phyloP scores from a whole-genome alignment of 2,329 filamentous ascomycete species.

The Lithohypha guttulata region DNA sequence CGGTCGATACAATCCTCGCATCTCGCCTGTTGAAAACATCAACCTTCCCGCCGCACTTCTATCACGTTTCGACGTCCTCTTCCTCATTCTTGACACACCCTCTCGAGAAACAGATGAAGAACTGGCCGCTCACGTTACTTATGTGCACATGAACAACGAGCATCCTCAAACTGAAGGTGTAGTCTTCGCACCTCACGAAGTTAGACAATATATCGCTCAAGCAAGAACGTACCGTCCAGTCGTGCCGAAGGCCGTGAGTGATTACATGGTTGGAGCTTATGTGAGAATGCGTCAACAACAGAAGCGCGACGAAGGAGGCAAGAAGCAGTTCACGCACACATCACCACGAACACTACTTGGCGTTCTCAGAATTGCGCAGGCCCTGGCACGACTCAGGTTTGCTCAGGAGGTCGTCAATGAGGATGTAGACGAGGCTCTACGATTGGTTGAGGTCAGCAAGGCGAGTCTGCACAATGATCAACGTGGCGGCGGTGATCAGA shows the following conservation, averaged over 20 bases:
- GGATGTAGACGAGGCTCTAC: constrained; percentile 89
- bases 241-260: constrained; percentile 73
- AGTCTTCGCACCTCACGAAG: constrained; percentile 86
- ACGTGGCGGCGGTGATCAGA: constrained; percentile 55
- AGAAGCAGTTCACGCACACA: constrained; percentile 88
- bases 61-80: constrained; percentile 93
- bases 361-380: constrained; percentile 84
- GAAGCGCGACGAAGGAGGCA: constrained; percentile 74
- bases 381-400: constrained; percentile 84
- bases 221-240: constrained; percentile 80
- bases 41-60: constrained; percentile 95
- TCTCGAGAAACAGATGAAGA: constrained; percentile 82
- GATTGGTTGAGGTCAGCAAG: constrained; percentile 87
- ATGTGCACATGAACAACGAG: constrained; percentile 92
- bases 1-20: constrained; percentile 92
- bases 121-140: constrained; percentile 87
- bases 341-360: constrained; percentile 88
- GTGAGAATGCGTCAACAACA: constrained; percentile 88
- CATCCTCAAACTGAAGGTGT: constrained; percentile 68
- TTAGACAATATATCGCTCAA: constrained; percentile 89
- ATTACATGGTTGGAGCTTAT: constrained; percentile 96
- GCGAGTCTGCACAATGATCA: constrained; percentile 69
- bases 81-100: constrained; percentile 91
- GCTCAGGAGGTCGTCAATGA: constrained; percentile 73
- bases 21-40: constrained; percentile 97